Conservation (phyloP, 352 stramenopile species). For the Phytophthora cactorum region DNA sequence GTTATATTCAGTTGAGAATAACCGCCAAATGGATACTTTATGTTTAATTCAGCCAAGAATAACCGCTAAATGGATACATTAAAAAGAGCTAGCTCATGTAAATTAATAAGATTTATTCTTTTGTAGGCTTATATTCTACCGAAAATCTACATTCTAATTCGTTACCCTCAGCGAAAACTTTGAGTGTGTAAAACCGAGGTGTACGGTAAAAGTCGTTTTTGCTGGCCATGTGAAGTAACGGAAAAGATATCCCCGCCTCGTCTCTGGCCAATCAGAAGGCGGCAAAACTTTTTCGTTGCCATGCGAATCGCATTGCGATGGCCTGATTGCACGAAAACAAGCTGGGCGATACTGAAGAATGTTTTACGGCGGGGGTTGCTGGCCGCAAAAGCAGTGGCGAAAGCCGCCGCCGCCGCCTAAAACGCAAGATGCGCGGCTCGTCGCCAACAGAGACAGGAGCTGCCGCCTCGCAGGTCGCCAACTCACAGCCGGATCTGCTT, state of each 20-base stretch:
- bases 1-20: too few species aligned
- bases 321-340: constrained; percentile 10
- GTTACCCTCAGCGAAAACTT: too few species aligned
- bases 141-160: too few species aligned
- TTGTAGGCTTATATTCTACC: too few species aligned
- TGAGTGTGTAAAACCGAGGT: too few species aligned
- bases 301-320: constrained; percentile 3
- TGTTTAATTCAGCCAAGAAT: too few species aligned
- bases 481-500: constrained; percentile 15
- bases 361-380: not conserved
- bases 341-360: not conserved
- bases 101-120: too few species aligned
- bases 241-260: constrained; percentile 32
- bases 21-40: too few species aligned
- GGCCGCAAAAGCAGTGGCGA: not conserved
- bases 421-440: not conserved
- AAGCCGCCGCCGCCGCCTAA: not conserved
- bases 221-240: too few species aligned
- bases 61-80: too few species aligned
- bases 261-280: constrained; percentile 28
- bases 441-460: constrained; percentile 32
- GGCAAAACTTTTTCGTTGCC: constrained; percentile 21
- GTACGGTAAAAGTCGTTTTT: too few species aligned
- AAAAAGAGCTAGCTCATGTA: too few species aligned
- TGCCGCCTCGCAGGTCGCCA: constrained; percentile 28